Conservation (phyloP, 257 asterid genomes). For the Sherardia arvensis region DNA sequence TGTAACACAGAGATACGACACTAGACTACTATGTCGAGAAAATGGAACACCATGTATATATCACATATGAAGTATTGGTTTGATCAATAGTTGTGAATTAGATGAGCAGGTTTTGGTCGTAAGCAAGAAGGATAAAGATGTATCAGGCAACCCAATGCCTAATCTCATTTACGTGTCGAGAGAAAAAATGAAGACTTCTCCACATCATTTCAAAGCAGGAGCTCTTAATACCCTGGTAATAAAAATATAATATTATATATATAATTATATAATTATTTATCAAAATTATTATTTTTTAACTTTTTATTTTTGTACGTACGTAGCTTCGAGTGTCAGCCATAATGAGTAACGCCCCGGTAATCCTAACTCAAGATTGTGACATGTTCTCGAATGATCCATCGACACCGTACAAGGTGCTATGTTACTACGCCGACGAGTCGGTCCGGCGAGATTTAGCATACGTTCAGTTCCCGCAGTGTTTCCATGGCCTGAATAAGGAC, state of each 20-base stretch:
- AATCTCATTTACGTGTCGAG: constrained; percentile 64
- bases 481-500: constrained; percentile 51
- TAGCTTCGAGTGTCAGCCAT: constrained; percentile 65
- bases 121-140: constrained; percentile 31
- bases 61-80: too few relatives aligned
- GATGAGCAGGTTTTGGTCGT: constrained; percentile 37
- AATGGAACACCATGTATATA: too few relatives aligned
- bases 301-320: too few relatives aligned
- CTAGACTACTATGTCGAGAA: too few relatives aligned
- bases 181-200: constrained; percentile 36
- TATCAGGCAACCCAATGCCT: constrained; percentile 40
- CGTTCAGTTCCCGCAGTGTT: constrained; percentile 64
- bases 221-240: constrained; percentile 68
- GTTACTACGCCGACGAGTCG: constrained; percentile 30
- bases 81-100: background rate
- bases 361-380: constrained; percentile 64
- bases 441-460: constrained; percentile 38
- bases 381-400: constrained; percentile 71
- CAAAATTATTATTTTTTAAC: too few relatives aligned
- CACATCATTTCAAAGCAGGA: constrained; percentile 75
- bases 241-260: too few relatives aligned
- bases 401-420: constrained; percentile 39
- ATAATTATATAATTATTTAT: too few relatives aligned
- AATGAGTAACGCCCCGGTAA: constrained; percentile 59
- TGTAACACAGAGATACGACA: too few relatives aligned